Evolutionary conservation across 2,329 filamentous ascomycete species (phyloP).

Genomic region (Alternaria gansuensis): DNA sequence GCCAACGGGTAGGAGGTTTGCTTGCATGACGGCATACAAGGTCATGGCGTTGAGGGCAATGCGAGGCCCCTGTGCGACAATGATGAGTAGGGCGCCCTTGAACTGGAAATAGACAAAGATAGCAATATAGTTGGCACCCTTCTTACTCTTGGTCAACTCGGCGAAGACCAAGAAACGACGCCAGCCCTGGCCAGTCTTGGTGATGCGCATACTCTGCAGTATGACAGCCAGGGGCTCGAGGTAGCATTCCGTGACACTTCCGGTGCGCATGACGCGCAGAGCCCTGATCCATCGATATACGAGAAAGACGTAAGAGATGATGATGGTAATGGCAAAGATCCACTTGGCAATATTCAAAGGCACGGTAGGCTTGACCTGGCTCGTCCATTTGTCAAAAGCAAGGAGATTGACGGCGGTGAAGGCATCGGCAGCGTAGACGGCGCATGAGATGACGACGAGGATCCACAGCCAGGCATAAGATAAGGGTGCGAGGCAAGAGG

Average conservation of each 20-base stretch:
- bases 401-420: conserved; percentile 94
- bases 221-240: conserved; percentile 86
- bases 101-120: conserved; percentile 90
- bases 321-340: conserved; percentile 94
- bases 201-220: conserved; percentile 81
- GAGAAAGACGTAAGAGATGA: conserved; percentile 85
- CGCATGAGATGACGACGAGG: conserved; percentile 77
- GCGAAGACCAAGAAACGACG: conserved; percentile 92
- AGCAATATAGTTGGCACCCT: conserved; percentile 88
- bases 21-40: conserved; percentile 81
- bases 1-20: conserved; percentile 72
- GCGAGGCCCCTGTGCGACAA: conserved; percentile 90
- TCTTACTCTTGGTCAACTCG: conserved; percentile 88
- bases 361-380: conserved; percentile 80
- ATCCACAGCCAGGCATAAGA: conserved; percentile 89
- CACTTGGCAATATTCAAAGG: conserved; percentile 83
- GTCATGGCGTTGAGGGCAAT: conserved; percentile 92
- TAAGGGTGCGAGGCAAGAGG: conserved; percentile 76
- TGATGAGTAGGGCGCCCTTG: conserved; percentile 81
- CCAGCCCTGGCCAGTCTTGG: conserved; percentile 76
- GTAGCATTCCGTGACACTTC: conserved; percentile 90
- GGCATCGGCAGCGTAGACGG: conserved; percentile 88
- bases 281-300: conserved; percentile 82
- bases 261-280: conserved; percentile 79
- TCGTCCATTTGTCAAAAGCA: conserved; percentile 88